phyloP scores from a whole-genome alignment of 768 basidiomycete genomes.

The Pleurotus tuber-regium region DNA sequence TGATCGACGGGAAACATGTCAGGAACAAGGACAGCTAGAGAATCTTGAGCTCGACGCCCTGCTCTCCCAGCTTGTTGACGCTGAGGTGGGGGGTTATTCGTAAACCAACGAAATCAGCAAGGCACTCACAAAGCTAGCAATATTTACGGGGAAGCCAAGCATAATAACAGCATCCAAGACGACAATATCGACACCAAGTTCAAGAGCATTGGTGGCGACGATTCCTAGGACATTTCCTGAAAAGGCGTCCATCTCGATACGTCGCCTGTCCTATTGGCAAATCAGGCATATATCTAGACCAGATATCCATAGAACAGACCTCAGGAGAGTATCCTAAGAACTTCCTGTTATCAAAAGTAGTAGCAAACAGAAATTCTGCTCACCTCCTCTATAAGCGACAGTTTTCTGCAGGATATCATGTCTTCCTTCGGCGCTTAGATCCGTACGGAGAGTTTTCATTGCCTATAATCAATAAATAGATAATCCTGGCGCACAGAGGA shows the following conservation, averaged over 20 bases:
- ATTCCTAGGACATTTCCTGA: constrained; percentile 81
- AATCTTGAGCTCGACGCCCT: constrained; percentile 77
- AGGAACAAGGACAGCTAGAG: constrained; percentile 71
- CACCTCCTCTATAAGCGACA: constrained; percentile 83
- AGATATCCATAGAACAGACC: constrained; percentile 36
- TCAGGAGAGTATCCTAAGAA: constrained; percentile 67
- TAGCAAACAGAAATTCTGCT: constrained; percentile 14
- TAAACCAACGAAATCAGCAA: background rate
- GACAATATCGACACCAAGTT: constrained; percentile 90
- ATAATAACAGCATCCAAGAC: constrained; percentile 87
- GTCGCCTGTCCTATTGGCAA: constrained; percentile 78
- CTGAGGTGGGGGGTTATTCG: constrained; percentile 32
- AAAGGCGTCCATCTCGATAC: constrained; percentile 86
- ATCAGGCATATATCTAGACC: too few relatives aligned
- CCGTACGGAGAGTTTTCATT: constrained; percentile 73
- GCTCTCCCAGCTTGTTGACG: constrained; percentile 89
- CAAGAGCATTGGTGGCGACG: constrained; percentile 86
- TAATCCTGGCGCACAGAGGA: background rate
- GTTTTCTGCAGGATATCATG: constrained; percentile 73
- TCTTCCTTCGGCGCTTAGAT: constrained; percentile 73
- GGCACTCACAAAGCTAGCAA: constrained; percentile 73
- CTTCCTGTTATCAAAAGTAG: background rate
- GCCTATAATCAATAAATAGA: constrained; percentile 46
- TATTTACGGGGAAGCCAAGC: constrained; percentile 77
- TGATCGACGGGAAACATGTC: constrained; percentile 70